Conservation (phyloP, 352 stramenopile species). For the Phytophthora vignae region DNA sequence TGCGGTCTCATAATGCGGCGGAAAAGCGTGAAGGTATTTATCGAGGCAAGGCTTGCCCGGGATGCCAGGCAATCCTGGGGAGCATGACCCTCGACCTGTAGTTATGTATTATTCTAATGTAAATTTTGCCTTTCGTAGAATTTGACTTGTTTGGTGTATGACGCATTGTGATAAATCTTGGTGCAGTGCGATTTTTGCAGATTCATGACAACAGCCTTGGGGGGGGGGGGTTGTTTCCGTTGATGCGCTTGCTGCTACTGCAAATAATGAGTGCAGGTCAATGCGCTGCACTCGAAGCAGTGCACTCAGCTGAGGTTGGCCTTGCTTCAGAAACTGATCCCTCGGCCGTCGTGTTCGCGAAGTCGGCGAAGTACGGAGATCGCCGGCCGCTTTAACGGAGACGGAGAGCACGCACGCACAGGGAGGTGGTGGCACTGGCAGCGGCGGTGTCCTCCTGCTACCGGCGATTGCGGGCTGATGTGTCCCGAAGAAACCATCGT, state of each 20-base stretch:
- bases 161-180: no score
- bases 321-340: background rate
- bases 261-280: no score
- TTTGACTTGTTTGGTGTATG: background rate
- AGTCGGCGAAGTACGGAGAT: background rate
- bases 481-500: conserved; percentile 3
- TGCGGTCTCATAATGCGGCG: background rate
- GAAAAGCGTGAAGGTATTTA: conserved; percentile 22
- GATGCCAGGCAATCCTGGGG: background rate
- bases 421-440: background rate
- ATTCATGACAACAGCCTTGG: background rate
- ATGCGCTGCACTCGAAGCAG: background rate
- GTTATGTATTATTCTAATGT: conserved; percentile 29
- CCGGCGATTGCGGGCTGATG: background rate
- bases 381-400: background rate
- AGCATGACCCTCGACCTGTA: background rate
- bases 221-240: background rate
- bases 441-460: background rate
- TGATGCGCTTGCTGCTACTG: background rate
- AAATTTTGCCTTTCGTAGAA: conserved; percentile 16
- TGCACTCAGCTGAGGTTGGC: background rate
- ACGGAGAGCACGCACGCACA: background rate
- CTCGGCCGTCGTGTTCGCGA: background rate
- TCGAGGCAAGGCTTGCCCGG: conserved; percentile 6
- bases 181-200: background rate